Base-by-base conservation (phyloP, 1,284 basidiomycete genomes). In the Cryptococcus deneoformans region DNA sequence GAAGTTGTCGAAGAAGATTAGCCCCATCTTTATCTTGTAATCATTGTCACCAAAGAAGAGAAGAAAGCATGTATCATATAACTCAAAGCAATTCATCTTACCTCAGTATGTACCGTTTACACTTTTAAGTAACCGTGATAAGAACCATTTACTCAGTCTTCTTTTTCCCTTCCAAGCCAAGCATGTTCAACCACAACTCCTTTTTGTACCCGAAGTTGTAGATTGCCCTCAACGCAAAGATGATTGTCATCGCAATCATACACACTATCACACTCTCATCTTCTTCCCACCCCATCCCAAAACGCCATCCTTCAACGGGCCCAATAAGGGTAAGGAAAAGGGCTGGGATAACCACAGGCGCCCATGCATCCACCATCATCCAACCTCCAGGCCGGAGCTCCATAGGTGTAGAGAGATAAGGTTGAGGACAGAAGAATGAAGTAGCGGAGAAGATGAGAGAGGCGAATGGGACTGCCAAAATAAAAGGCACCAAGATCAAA, bases 391-490 rank as follows among this genome's bases (percentile, higher is more conserved):
- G 66, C 38, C 52, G 51, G 8, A 78, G 67, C 50, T 78, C 77
- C 3, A 61, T 55, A 5, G 77, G 77, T 0, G 73, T 73, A 12
- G 60, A 52, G 14, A 77, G 58, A 2, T 54, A 60, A 35, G 70
- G 62, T 5, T 57, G 47, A 2, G 71, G 61, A 11, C 67, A 59
- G 61, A 78, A 78, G 53, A 73, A 65, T 65, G 72, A 70, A 39
- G 63, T 61, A 1, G 66, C 68, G 24, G 62, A 59, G 62, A 78
- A 77, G 20, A 69, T 55, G 29, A 75, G 40, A 5, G 70, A 66
- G 3, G 72, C 74, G 61, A 69, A 73, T 2, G 77, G 77, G 7
- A 74, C 73, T 45, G 73, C 70, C 24, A 72, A 56, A 56, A 77
- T 76, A 64, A 75, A 74, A 6, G 75, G 75, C 1, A 71, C 65